Percentiles rank a stretch among this genome's conserved stretches.
Conservation (phyloP, 352 stramenopile genomes). For the Globisporangium mamillatum region DNA sequence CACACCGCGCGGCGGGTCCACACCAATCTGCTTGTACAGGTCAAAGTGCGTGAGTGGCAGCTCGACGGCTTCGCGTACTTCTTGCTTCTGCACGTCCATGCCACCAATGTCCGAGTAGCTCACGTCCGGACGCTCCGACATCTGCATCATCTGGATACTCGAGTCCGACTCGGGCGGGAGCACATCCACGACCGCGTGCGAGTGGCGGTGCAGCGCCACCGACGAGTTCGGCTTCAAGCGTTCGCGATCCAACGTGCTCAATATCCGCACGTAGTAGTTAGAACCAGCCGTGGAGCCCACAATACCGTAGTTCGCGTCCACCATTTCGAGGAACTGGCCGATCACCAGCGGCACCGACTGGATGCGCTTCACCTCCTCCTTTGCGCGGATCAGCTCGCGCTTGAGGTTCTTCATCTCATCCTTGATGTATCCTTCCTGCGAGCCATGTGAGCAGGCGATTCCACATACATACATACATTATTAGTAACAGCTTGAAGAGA, state of each 20-base stretch:
- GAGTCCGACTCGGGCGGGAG: constrained; percentile 98
- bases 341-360: constrained; percentile 99
- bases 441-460: neutral
- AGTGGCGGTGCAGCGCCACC: constrained; percentile 98
- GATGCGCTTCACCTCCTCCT: constrained; percentile 99
- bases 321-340: constrained; percentile 99
- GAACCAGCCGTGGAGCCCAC: constrained; percentile 96
- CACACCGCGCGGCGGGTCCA: constrained; percentile 98
- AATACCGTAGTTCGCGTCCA: constrained; percentile 99
- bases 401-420: constrained; percentile 99
- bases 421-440: constrained; percentile 98
- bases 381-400: constrained; percentile 97
- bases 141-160: constrained; percentile 98
- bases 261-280: constrained; percentile 99
- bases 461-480: neutral
- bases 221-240: constrained; percentile 98
- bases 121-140: constrained; percentile 98
- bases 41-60: constrained; percentile 99
- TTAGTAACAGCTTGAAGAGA: neutral
- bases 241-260: constrained; percentile 98
- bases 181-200: constrained; percentile 98
- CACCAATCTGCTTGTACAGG: constrained; percentile 99
- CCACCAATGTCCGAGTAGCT: constrained; percentile 96
- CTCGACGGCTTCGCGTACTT: constrained; percentile 99
- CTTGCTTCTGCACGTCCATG: constrained; percentile 99